phyloP scores from a whole-genome alignment of 106 monocot species.

The Alisma plantagoaquatica region DNA sequence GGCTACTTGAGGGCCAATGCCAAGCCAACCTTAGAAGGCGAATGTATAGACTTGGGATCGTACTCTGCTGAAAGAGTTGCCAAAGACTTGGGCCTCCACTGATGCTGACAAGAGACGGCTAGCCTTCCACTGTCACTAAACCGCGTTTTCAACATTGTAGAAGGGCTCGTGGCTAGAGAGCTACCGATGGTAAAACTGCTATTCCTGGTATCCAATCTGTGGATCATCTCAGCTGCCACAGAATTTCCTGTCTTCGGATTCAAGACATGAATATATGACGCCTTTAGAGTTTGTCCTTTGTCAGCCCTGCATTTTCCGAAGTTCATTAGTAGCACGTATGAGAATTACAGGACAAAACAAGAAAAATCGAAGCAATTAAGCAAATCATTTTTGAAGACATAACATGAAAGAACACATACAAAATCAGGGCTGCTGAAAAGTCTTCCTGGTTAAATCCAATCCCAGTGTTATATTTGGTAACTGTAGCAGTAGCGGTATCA shows the following conservation, averaged over 20 bases:
- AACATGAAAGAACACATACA: too few relatives aligned
- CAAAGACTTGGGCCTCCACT: conserved; percentile 47
- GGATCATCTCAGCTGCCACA: conserved; percentile 33
- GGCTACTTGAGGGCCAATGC: conserved; percentile 24
- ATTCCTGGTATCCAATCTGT: conserved; percentile 21
- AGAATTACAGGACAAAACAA: too few relatives aligned
- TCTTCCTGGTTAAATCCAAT: conserved; percentile 48
- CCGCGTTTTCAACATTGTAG: conserved; percentile 29
- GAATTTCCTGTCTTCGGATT: conserved; percentile 23
- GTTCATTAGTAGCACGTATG: too few relatives aligned
- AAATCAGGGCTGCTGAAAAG: conserved; percentile 50
- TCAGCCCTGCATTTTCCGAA: conserved; percentile 16
- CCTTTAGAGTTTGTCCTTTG: conserved; percentile 39
- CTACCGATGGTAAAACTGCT: conserved; percentile 39
- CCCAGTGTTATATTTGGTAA: conserved; percentile 68
- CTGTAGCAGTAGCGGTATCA: conserved; percentile 50
- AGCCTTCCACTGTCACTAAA: conserved; percentile 29
- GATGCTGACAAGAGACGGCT: conserved; percentile 25
- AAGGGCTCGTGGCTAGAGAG: conserved; percentile 18
- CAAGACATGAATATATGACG: conserved; percentile 36
- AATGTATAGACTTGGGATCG: conserved; percentile 20
- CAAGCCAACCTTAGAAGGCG: conserved; percentile 29
- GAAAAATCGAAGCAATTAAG: too few relatives aligned
- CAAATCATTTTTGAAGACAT: too few relatives aligned
- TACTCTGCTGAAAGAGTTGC: conserved; percentile 41